Evolutionary conservation across 129 eudicot genomes (phyloP).

Genomic region (Ambrosia trifida): DNA sequence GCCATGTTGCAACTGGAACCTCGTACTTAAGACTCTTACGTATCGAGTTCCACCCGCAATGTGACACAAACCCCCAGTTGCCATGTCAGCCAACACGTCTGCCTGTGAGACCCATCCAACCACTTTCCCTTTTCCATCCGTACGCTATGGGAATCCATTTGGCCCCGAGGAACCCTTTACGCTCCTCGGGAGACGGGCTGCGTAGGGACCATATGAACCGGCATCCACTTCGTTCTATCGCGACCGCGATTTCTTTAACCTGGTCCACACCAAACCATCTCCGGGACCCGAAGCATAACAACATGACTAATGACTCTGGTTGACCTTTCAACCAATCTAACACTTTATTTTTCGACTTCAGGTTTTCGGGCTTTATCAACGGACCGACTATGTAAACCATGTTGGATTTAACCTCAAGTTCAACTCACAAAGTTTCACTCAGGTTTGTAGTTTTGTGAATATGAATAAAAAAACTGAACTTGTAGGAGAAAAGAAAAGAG

Average conservation of each 20-base stretch:
- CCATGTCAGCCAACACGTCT: slow-evolving; percentile 29
- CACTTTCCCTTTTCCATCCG: slow-evolving; percentile 33
- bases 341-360: not conserved
- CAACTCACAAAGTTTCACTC: too few relatives aligned
- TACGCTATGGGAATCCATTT: slow-evolving; percentile 38
- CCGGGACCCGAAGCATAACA: slow-evolving; percentile 39
- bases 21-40: slow-evolving; percentile 39
- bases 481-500: too few relatives aligned
- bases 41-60: slow-evolving; percentile 52
- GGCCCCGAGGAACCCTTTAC: slow-evolving; percentile 27
- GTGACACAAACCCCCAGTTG: slow-evolving; percentile 41
- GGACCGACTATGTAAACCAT: slow-evolving; percentile 60
- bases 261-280: slow-evolving; percentile 33
- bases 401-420: too few relatives aligned
- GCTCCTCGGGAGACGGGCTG: slow-evolving; percentile 3
- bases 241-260: slow-evolving; percentile 35
- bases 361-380: slow-evolving; percentile 32
- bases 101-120: slow-evolving; percentile 47
- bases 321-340: slow-evolving; percentile 53
- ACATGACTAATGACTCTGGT: slow-evolving; percentile 36
- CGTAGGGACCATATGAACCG: slow-evolving; percentile 44
- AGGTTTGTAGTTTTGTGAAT: too few relatives aligned
- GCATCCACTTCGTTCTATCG: slow-evolving; percentile 27
- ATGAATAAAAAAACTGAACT: too few relatives aligned
- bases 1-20: slow-evolving; percentile 49